A percentile compares a stretch with the other conserved stretches of the same genome.
phyloP scores from a whole-genome alignment of 768 basidiomycete species.

The Rossbeevera mucosa region DNA sequence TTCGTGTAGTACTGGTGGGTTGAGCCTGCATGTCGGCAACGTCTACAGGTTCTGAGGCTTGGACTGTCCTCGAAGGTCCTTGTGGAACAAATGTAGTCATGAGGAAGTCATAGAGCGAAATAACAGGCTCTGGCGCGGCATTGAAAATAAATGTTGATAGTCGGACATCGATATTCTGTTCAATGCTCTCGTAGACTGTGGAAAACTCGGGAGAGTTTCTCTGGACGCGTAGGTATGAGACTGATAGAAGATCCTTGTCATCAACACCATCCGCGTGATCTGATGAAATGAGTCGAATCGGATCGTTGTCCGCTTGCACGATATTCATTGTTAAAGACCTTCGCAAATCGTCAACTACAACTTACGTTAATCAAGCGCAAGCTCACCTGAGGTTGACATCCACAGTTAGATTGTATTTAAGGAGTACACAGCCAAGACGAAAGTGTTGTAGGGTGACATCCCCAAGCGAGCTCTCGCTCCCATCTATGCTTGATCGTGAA shows the following conservation, averaged over 20 bases:
- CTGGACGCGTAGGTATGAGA: slow-evolving; percentile 78
- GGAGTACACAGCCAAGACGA: slow-evolving; percentile 63
- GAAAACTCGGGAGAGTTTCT: slow-evolving; percentile 81
- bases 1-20: slow-evolving; percentile 60
- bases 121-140: slow-evolving; percentile 84
- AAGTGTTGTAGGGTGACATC: slow-evolving; percentile 78
- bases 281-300: slow-evolving; percentile 66
- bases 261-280: slow-evolving; percentile 36
- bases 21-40: slow-evolving; percentile 1
- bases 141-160: slow-evolving; percentile 89
- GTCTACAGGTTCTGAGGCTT: slow-evolving; percentile 8
- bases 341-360: slow-evolving; percentile 9
- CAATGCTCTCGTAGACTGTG: slow-evolving; percentile 73
- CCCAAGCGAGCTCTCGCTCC: slow-evolving; percentile 69
- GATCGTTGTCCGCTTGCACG: slow-evolving; percentile 48
- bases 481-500: slow-evolving; percentile 60
- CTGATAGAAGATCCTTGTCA: slow-evolving; percentile 65
- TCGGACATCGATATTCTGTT: slow-evolving; percentile 82
- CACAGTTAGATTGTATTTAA: slow-evolving; percentile 84
- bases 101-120: slow-evolving; percentile 92
- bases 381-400: slow-evolving; percentile 71
- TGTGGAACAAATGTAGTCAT: slow-evolving; percentile 90
- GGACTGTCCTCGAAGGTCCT: slow-evolving; percentile 7
- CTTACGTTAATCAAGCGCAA: background rate
- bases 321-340: slow-evolving; percentile 78